These are phyloP conservation scores for Neurospora sp. DNA, from an alignment of 495 filamentous ascomycete species.

Conservation along the genomic window DNA sequence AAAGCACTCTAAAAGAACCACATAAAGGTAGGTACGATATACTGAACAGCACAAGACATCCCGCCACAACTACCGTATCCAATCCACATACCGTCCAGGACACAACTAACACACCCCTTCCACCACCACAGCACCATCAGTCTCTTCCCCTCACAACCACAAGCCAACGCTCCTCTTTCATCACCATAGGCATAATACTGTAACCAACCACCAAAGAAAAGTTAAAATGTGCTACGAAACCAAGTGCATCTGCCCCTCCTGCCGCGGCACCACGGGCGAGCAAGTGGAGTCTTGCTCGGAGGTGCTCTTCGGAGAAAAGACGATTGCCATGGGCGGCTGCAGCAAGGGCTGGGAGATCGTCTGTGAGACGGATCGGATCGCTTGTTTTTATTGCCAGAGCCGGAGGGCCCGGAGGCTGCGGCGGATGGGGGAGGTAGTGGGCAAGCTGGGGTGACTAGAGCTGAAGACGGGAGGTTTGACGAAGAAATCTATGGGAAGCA, in stretches of 20 bases:
- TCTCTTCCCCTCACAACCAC: neutral
- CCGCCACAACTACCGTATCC: too few relatives aligned
- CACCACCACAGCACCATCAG: neutral
- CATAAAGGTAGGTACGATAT: too few relatives aligned
- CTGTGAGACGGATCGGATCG: too few relatives aligned
- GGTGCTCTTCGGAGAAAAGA: neutral
- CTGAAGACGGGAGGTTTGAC: too few relatives aligned
- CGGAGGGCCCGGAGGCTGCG: neutral
- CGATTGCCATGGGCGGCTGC: neutral
- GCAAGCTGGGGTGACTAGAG: neutral
- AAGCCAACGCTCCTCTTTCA: too few relatives aligned
- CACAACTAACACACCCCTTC: too few relatives aligned
- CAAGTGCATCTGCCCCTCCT: neutral
- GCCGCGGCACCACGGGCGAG: neutral
- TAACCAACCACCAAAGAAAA: neutral
- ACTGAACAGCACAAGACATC: too few relatives aligned
- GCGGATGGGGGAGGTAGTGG: neutral
- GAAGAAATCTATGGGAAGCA: too few relatives aligned
- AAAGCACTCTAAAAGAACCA: neutral
- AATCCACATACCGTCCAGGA: too few relatives aligned
- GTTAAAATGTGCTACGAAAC: neutral
- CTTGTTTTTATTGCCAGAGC: neutral
- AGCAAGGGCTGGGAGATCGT: neutral
- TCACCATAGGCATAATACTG: too few relatives aligned
- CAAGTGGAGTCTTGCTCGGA: neutral